Conservation (phyloP, 257 asterid species). For the Solanum tarijense region DNA sequence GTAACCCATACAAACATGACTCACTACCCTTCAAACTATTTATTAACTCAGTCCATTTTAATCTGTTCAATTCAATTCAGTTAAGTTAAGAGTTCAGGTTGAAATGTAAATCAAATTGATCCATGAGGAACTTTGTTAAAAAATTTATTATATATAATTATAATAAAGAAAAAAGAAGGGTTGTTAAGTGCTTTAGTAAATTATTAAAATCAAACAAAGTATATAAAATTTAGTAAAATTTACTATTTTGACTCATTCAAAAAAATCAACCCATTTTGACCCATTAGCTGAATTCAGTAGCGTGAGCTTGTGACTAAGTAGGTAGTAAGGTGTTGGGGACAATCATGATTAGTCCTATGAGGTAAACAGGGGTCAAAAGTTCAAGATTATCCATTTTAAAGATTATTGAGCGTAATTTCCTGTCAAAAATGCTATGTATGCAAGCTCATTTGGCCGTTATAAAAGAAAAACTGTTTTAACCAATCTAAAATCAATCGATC, state of each 20-base stretch:
- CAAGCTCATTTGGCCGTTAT: too few relatives aligned
- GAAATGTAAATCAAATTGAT: not conserved
- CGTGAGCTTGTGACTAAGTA: not conserved
- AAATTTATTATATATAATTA: not conserved
- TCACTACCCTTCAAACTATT: fast-evolving
- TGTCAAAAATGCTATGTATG: too few relatives aligned
- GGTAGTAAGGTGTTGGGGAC: not conserved
- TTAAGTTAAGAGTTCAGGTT: not conserved
- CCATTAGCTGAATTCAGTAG: not conserved
- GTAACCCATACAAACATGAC: not conserved
- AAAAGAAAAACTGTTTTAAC: too few relatives aligned
- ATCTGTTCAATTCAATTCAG: not conserved
- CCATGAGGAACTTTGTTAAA: not conserved
- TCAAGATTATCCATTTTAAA: too few relatives aligned
- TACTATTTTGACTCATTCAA: not conserved
- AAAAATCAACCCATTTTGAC: not conserved
- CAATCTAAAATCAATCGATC: too few relatives aligned
- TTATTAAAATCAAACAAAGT: not conserved
- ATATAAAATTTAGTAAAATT: not conserved
- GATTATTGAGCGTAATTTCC: not conserved
- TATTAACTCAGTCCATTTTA: not conserved
- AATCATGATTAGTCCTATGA: too few relatives aligned
- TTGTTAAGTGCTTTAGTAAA: too few relatives aligned
- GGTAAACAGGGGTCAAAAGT: too few relatives aligned
- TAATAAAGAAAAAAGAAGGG: too few relatives aligned